Evolutionary conservation across 202 grass and related monocot species (phyloP).

Genomic region (Carex arenaria): DNA sequence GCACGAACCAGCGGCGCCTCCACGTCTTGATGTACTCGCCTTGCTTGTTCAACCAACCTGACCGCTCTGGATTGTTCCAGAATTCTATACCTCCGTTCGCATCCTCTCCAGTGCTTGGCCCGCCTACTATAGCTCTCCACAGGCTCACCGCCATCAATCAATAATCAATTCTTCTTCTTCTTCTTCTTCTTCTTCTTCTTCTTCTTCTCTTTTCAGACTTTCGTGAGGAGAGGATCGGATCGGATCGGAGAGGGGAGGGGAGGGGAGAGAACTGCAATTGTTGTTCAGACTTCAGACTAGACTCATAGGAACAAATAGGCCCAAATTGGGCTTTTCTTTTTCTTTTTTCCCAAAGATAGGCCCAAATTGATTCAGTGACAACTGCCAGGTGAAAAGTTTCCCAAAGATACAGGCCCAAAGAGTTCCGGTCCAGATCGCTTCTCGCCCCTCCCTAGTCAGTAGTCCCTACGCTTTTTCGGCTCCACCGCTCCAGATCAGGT

Average conservation of each 20-base stretch:
- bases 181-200: too few species aligned
- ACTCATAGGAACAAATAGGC: too few species aligned
- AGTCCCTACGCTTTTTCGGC: too few species aligned
- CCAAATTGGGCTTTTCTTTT: not conserved
- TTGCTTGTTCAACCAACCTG: conserved; percentile 83
- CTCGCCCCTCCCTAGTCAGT: too few species aligned
- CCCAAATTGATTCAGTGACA: not conserved
- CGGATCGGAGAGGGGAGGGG: too few species aligned
- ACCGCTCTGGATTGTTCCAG: conserved; percentile 64
- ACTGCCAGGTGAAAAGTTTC: too few species aligned
- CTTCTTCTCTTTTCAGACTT: too few species aligned
- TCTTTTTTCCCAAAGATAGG: not conserved
- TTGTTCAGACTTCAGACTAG: not conserved
- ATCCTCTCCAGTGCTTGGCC: conserved; percentile 18
- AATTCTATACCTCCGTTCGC: conserved; percentile 59
- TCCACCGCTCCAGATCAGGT: too few species aligned
- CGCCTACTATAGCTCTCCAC: conserved; percentile 59
- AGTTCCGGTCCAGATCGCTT: too few species aligned
- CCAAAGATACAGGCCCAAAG: too few species aligned
- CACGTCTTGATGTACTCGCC: conserved; percentile 99
- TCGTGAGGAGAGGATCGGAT: too few species aligned
- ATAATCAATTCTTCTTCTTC: not conserved
- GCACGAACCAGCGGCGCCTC: conserved; percentile 90
- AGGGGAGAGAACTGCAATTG: not conserved
- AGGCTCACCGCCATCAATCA: conserved; percentile 56